Conservation (phyloP, 441 rosid genomes). For the Arabidopsis lyrata region DNA sequence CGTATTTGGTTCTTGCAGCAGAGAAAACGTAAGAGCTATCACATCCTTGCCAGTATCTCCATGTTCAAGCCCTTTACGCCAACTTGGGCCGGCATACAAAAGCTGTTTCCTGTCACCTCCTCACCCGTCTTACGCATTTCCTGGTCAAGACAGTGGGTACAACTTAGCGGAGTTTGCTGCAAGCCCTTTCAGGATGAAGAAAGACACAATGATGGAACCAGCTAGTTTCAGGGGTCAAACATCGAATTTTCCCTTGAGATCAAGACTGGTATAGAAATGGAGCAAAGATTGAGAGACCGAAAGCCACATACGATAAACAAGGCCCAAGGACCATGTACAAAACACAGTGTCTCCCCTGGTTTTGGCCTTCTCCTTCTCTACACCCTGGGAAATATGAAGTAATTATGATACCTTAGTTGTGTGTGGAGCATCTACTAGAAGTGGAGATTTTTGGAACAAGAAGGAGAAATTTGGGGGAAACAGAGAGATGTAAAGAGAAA, state of each 20-base stretch:
- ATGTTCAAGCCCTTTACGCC: conserved; percentile 84
- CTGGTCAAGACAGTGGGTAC: conserved; percentile 62
- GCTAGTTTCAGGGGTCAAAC: conserved; percentile 57
- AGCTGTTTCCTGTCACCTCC: conserved; percentile 85
- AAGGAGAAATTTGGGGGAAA: conserved; percentile 17
- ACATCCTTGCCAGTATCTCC: conserved; percentile 93
- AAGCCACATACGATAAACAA: conserved; percentile 5
- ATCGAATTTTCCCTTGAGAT: conserved; percentile 64
- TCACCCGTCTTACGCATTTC: conserved; percentile 60
- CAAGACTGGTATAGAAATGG: conserved; percentile 59
- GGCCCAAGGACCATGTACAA: conserved; percentile 25
- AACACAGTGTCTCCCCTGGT: conserved; percentile 12
- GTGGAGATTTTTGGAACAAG: conserved; percentile 35
- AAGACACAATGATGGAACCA: conserved; percentile 59
- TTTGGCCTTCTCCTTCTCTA: conserved; percentile 21
- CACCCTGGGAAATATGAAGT: conserved; percentile 22
- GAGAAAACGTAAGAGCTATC: conserved; percentile 74
- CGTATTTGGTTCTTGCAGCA: conserved; percentile 45
- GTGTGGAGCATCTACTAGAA: conserved; percentile 29
- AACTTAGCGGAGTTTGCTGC: conserved; percentile 60
- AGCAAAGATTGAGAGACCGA: conserved; percentile 12
- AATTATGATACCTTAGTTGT: neutral
- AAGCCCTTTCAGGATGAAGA: conserved; percentile 60
- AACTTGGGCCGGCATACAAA: conserved; percentile 63
- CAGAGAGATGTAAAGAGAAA: conserved; percentile 37